Evolutionary conservation across 2,329 filamentous ascomycete genomes (phyloP), one percentile per base, ranked within the genome.

Genomic region (Fusarium hostae): DNA sequence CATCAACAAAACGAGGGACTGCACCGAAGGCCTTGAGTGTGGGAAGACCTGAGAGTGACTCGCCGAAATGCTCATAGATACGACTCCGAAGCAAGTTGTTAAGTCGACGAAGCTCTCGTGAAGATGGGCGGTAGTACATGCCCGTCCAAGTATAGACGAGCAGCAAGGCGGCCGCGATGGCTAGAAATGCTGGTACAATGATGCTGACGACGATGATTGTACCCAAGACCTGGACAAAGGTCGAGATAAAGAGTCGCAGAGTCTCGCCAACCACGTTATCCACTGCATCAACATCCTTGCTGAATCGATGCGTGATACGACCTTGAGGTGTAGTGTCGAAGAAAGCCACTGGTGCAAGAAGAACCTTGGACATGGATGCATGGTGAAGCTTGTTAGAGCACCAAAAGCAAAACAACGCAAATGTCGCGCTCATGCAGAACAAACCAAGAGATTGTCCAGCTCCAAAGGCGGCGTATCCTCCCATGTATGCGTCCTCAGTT

Each of bases 341-440:
- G 45, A 70, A 70, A 6, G 67, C 62, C 1, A 70, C 37, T 1
- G 67, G 67, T 0, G 67, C 67, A 3, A 57, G 37, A 9, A 70
- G 26, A 0, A 70, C 56, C 6, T 60, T 63, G 8, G 62, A 52
- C 40, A 70, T 44, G 5, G 51, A 43, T 0, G 62, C 67, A 6
- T 44, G 55, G 6, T 70, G 67, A 37, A 70, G 67, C 6, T 71
- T 62, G 51, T 70, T 70, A 2, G 67, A 70, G 9, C 67, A 70
- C 67, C 67, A 70, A 24, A 70, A 70, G 24, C 67, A 70, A 16
- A 70, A 70, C 7, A 70, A 9, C 0, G 67, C 67, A 58, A 71
- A 70, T 0, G 56, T 63, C 1, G 67, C 56, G 2, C 56, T 70
- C 67, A 63, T 70, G 1, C 22, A 71, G 24, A 70, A 70, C 0